These are phyloP conservation scores for Hondaea fermentalgiana DNA, from an alignment of 108 stramenopile genomes.

Conservation along the genomic window DNA sequence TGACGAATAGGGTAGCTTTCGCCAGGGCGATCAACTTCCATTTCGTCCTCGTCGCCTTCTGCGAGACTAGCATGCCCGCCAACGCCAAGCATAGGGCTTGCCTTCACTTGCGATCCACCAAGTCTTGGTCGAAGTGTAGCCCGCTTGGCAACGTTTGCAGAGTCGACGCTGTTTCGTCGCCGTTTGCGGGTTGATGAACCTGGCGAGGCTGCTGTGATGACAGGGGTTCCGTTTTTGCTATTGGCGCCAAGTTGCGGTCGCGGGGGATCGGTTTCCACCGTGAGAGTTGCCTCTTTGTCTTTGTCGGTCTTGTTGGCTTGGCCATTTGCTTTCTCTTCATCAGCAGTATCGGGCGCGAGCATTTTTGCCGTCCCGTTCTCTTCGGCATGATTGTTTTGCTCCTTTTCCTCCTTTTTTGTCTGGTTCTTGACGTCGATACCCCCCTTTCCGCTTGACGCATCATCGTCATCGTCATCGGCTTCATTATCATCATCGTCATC, in stretches of 20 bases:
- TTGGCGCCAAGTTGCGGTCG: no score
- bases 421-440: background rate
- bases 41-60: background rate
- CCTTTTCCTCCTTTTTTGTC: background rate
- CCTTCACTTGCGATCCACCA: background rate
- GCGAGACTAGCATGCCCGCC: background rate
- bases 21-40: background rate
- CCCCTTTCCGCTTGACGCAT: background rate
- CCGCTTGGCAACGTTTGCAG: background rate
- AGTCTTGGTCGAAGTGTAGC: background rate
- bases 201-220: no score
- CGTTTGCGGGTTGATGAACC: background rate
- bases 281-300: no score
- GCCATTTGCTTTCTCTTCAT: background rate
- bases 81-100: background rate
- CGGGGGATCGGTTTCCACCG: no score
- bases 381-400: background rate
- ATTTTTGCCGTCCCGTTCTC: background rate
- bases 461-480: background rate
- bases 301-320: background rate
- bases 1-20: background rate
- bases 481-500: background rate
- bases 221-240: no score
- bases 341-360: background rate
- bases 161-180: background rate